Evolutionary conservation across 140 eudicot species (phyloP).

Genomic region (Ambrosia hybrid): DNA sequence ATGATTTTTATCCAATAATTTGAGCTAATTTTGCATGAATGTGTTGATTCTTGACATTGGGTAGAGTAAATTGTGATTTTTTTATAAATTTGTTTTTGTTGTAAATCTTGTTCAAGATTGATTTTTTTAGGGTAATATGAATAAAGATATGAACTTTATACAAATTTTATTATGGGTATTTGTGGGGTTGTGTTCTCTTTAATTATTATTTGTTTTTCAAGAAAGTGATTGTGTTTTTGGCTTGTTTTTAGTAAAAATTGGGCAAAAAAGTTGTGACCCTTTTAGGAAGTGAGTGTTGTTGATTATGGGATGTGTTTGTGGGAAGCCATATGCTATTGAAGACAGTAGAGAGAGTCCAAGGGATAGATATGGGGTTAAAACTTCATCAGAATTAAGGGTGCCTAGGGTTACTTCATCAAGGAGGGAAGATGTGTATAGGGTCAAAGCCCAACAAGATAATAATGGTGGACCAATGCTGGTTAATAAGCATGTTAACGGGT

Average conservation of each 20-base stretch:
- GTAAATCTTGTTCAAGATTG: not conserved
- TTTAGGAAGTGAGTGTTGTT: constrained; percentile 35
- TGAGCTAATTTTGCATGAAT: not conserved
- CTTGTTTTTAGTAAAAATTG: constrained; percentile 14
- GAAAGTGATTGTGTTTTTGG: not conserved
- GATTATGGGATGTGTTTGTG: constrained; percentile 75
- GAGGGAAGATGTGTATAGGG: constrained; percentile 54
- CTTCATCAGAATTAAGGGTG: constrained; percentile 40
- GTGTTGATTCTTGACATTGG: no score
- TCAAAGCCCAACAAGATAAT: constrained; percentile 45
- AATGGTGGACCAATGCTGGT: constrained; percentile 56
- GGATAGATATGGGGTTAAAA: constrained; percentile 50
- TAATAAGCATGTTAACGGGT: constrained; percentile 65
- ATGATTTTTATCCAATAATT: no score
- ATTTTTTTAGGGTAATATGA: constrained; percentile 22
- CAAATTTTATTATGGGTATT: constrained; percentile 22
- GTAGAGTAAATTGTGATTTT: no score
- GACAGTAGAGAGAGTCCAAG: constrained; percentile 62
- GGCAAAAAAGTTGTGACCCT: constrained; percentile 22
- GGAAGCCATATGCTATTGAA: constrained; percentile 72
- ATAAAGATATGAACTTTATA: constrained; percentile 19
- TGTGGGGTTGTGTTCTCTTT: constrained; percentile 25
- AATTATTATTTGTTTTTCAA: not conserved
- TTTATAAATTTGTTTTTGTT: not conserved
- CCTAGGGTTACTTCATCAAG: constrained; percentile 50